A percentile compares a stretch with the other conserved stretches of the same genome.
phyloP scores from a whole-genome alignment of 192 early-diverging fungal species.

The Coemansia sp. region DNA sequence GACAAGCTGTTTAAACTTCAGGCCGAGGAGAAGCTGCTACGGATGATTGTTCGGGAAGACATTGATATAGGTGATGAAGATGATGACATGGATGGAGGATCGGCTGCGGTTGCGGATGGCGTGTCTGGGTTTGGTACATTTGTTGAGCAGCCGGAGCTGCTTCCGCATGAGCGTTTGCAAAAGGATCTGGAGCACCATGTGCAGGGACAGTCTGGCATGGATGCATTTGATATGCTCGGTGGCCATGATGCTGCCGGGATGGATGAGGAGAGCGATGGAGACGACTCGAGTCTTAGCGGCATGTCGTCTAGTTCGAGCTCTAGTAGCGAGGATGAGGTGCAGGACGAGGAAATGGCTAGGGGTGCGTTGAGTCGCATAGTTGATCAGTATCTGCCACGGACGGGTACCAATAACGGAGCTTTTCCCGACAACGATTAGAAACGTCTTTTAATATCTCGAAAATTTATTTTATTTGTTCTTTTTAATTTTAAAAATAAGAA shows the following conservation, averaged over 20 bases:
- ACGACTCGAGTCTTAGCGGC: conserved; percentile 28
- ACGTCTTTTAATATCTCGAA: background rate
- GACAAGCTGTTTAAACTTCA: conserved; percentile 45
- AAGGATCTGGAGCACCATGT: background rate
- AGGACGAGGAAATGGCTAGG: conserved; percentile 41
- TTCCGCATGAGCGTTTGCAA: too few relatives aligned
- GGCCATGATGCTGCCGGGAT: background rate
- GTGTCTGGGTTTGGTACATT: background rate
- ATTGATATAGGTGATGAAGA: conserved; percentile 33
- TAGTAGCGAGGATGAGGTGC: conserved; percentile 45
- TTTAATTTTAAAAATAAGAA: background rate
- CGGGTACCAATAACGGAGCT: too few relatives aligned
- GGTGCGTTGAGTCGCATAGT: conserved; percentile 39
- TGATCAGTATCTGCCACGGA: conserved; percentile 21
- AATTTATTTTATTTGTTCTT: too few relatives aligned
- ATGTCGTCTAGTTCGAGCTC: conserved; percentile 45
- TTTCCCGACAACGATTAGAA: too few relatives aligned
- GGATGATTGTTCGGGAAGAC: conserved; percentile 43
- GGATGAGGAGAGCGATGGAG: conserved; percentile 6
- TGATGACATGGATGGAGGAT: background rate
- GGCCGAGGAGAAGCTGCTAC: conserved; percentile 41
- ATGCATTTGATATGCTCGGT: background rate
- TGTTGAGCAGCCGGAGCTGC: background rate
- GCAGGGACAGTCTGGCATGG: conserved; percentile 2
- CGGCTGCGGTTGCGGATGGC: background rate